Conservation (phyloP, 805 yeast genomes). For the Lipomyces orientalis region DNA sequence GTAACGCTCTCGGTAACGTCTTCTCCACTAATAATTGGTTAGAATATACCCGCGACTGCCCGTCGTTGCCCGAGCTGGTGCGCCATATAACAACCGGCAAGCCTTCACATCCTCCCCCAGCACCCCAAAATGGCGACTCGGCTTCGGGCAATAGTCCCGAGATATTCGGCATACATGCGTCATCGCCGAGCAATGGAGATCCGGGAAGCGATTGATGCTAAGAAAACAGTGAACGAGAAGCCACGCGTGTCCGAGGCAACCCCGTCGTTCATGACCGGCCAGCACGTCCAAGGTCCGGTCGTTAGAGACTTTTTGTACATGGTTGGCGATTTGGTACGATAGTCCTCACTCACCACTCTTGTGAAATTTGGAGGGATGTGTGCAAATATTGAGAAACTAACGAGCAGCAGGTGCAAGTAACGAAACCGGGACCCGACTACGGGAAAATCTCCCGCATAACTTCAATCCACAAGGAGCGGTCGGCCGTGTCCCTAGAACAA, state of each 20-base stretch:
- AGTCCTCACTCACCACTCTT: not conserved
- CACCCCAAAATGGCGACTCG: not conserved
- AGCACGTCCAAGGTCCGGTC: not conserved
- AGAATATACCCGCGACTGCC: not conserved
- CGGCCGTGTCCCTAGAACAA: constrained; percentile 68
- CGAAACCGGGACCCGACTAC: constrained; percentile 64
- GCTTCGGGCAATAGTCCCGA: not conserved
- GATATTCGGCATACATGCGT: not conserved
- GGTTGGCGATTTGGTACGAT: constrained; percentile 26
- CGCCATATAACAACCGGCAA: too few species aligned
- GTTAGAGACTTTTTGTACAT: constrained; percentile 12
- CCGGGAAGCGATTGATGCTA: not conserved
- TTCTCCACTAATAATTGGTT: not conserved
- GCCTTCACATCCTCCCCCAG: not conserved
- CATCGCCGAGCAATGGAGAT: not conserved
- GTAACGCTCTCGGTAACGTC: not conserved
- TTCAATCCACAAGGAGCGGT: constrained; percentile 62
- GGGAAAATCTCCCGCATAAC: constrained; percentile 77
- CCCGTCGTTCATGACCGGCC: constrained; percentile 17
- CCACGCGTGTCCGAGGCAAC: not conserved
- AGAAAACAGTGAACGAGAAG: not conserved
- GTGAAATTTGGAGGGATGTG: not conserved
- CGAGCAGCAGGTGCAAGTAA: constrained; percentile 54
- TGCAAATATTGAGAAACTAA: not conserved
- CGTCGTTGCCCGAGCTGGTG: not conserved